Percentiles rank a stretch among this genome's conserved stretches.
Evolutionary conservation across 1,139 yeast genomes (phyloP).

Genomic region (Blastobotrys arbuscula): DNA sequence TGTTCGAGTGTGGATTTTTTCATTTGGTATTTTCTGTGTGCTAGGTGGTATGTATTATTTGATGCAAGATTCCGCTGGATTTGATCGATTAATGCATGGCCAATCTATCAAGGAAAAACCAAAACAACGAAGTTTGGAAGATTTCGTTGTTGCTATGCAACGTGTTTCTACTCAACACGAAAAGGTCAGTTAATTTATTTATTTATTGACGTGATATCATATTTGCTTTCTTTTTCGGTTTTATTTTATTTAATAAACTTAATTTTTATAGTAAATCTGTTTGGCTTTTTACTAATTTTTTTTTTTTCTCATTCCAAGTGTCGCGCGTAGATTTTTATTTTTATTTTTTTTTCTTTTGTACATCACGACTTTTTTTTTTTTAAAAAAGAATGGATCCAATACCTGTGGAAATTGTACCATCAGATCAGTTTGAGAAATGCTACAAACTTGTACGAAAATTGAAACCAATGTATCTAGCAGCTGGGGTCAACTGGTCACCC

Average conservation of each 20-base stretch:
- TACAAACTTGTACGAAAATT: constrained; percentile 27
- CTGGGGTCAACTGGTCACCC: constrained; percentile 43
- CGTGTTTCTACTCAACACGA: constrained; percentile 98
- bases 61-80: constrained; percentile 75
- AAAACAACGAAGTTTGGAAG: constrained; percentile 81
- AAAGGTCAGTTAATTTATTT: constrained; percentile 36
- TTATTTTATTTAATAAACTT: background rate
- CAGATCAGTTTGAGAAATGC: constrained; percentile 21
- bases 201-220: constrained; percentile 6
- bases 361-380: background rate
- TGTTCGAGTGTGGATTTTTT: constrained; percentile 62
- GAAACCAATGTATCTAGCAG: constrained; percentile 25
- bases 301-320: background rate
- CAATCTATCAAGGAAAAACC: constrained; percentile 61
- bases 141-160: constrained; percentile 94
- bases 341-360: background rate
- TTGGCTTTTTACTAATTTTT: background rate
- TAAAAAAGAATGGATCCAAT: constrained; percentile 13
- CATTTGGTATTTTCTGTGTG: constrained; percentile 66
- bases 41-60: constrained; percentile 66
- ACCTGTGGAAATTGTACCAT: constrained; percentile 5
- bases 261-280: no score
- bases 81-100: constrained; percentile 94
- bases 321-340: background rate
- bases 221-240: background rate